Evolutionary conservation across 2,329 filamentous ascomycete species (phyloP).

Genomic region (Emmonsia crescens): DNA sequence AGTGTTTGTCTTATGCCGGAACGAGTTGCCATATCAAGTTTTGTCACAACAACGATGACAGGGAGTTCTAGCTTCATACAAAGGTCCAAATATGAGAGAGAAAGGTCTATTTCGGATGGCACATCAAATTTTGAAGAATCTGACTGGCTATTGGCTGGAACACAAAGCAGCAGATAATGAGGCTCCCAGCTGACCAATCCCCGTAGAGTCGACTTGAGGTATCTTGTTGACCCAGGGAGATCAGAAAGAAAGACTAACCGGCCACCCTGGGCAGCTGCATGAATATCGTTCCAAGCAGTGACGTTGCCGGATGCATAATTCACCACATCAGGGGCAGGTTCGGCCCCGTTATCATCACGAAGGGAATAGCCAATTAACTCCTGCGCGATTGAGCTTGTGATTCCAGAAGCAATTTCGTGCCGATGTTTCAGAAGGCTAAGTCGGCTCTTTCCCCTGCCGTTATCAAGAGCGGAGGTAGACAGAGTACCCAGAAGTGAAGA

Average conservation of each 20-base stretch:
- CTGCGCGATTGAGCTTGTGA: slow-evolving; percentile 90
- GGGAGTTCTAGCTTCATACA: slow-evolving; percentile 72
- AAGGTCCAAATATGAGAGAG: slow-evolving; percentile 69
- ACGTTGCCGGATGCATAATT: slow-evolving; percentile 84
- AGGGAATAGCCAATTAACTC: slow-evolving; percentile 72
- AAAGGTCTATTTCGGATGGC: slow-evolving; percentile 54
- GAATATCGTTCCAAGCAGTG: slow-evolving; percentile 89
- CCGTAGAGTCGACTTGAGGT: slow-evolving; percentile 75
- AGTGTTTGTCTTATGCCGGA: slow-evolving; percentile 58
- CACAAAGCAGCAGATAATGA: slow-evolving; percentile 83
- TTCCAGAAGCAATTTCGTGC: slow-evolving; percentile 81
- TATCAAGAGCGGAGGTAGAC: slow-evolving; percentile 79
- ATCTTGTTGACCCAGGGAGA: slow-evolving; percentile 82
- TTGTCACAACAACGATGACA: slow-evolving; percentile 75
- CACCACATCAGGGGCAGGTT: slow-evolving; percentile 43
- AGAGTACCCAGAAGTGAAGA: slow-evolving; percentile 81
- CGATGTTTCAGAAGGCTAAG: slow-evolving; percentile 82
- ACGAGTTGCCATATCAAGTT: slow-evolving; percentile 75
- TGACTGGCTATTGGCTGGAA: slow-evolving; percentile 61
- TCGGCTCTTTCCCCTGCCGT: slow-evolving; percentile 81
- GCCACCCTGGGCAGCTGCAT: slow-evolving; percentile 62
- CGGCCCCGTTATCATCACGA: slow-evolving; percentile 7
- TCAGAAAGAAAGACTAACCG: slow-evolving; percentile 83
- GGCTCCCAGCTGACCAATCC: slow-evolving; percentile 93
- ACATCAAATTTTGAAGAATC: slow-evolving; percentile 31